Evolutionary conservation across 331 rosid species (phyloP), one percentile per base, ranked within the genome.

Genomic region (Quercus lobata): DNA sequence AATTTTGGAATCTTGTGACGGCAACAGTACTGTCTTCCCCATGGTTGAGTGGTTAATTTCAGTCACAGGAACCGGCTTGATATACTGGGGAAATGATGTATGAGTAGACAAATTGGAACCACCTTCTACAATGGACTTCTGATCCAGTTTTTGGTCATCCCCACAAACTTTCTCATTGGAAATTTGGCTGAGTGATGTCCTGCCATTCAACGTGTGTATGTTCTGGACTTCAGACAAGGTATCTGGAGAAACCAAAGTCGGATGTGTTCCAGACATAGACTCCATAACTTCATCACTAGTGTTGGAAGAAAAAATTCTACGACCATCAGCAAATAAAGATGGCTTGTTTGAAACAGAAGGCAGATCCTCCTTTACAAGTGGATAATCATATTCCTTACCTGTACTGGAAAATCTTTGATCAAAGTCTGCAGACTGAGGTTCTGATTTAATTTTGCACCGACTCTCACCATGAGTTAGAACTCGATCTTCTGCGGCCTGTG

Each of bases 251-350:
- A 66, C 82, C 25, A 71, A 58, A 70, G 81, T 82, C 10, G 86
- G 82, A 68, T 77, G 72, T 63, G 72, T 71, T 79, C 73, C 84
- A 75, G 85, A 81, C 22, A 75, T 72, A 78, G 80, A 75, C 70
- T 84, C 90, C 81, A 68, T 61, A 72, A 84, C 83, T 80, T 92
- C 94, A 72, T 78, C 85, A 66, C 68, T 72, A 52, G 86, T 79
- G 83, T 84, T 80, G 76, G 87, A 74, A 34, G 83, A 57, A 21
- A 83, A 79, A 78, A 76, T 66, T 76, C 84, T 86, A 52, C 69
- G 82, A 17, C 70, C 76, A 73, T 85, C 84, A n/a, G 82, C 55
- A 6, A 87, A 76, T 22, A 75, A 58, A 57, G 89, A 69, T 53
- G 82, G 10, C 71, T 49, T n/a, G 80, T 80, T 84, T 82, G 84